Percentiles rank a stretch among this genome's conserved stretches.
These are phyloP conservation scores for Halophytophthora polymorphica DNA, from an alignment of 352 stramenopile genomes.

Conservation along the genomic window DNA sequence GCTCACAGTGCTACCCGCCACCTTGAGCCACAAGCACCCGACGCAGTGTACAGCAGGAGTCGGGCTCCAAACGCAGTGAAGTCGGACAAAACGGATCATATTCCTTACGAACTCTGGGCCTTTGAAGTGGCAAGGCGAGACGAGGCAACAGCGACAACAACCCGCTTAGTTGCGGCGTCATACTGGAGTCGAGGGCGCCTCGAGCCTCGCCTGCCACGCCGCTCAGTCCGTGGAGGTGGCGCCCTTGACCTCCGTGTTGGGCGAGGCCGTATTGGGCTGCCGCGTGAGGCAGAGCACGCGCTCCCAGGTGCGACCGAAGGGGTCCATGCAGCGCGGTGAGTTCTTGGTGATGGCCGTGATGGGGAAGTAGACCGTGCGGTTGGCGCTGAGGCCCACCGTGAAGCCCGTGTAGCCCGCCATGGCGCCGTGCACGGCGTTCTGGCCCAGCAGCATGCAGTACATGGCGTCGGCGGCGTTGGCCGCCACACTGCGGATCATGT, in stretches of 20 bases:
- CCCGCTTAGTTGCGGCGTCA: too few species aligned
- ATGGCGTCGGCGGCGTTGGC: conserved; percentile 93
- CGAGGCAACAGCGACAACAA: too few species aligned
- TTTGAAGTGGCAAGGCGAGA: too few species aligned
- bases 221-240: conserved; percentile 69
- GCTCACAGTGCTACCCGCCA: too few species aligned
- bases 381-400: conserved; percentile 96
- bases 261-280: conserved; percentile 90
- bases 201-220: background rate
- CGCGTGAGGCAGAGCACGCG: conserved; percentile 93
- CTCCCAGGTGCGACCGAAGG: conserved; percentile 90
- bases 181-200: too few species aligned
- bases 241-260: conserved; percentile 39
- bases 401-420: conserved; percentile 99
- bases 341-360: conserved; percentile 85
- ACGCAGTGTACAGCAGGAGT: too few species aligned
- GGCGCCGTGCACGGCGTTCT: conserved; percentile 97
- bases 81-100: too few species aligned
- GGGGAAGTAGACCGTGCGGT: conserved; percentile 92
- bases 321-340: conserved; percentile 88
- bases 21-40: too few species aligned
- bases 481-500: conserved; percentile 95
- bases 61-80: too few species aligned
- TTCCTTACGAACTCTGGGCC: too few species aligned
- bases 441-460: conserved; percentile 97